Evolutionary conservation across 345 rosid genomes (phyloP).

Genomic region (Pugionium dolabratum): DNA sequence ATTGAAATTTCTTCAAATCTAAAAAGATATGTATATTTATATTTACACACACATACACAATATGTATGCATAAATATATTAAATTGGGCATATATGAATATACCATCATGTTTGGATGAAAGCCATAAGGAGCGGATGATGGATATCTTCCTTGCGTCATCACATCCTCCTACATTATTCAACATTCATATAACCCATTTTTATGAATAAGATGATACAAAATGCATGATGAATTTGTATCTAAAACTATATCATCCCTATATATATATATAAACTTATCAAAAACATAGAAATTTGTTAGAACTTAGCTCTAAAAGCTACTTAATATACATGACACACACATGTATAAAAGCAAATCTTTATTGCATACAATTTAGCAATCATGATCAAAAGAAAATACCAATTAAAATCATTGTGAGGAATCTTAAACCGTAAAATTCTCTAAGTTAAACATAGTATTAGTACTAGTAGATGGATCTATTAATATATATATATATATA

Average conservation of each 20-base stretch:
- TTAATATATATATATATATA: not conserved
- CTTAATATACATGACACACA: not conserved
- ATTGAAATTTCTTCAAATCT: constrained; percentile 28
- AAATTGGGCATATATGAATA: constrained; percentile 11
- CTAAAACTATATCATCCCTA: not conserved
- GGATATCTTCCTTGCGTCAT: constrained; percentile 62
- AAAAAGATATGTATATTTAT: constrained; percentile 22
- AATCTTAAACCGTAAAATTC: too few species aligned
- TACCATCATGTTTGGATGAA: constrained; percentile 67
- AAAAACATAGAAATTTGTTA: not conserved
- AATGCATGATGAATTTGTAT: not conserved
- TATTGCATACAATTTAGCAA: constrained; percentile 2
- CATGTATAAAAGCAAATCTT: not conserved
- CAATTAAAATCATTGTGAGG: not conserved
- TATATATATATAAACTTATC: not conserved
- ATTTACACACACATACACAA: not conserved
- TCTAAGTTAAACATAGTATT: too few species aligned
- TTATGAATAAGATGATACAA: constrained; percentile 6
- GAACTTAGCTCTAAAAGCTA: too few species aligned
- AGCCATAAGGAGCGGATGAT: constrained; percentile 61
- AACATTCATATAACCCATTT: constrained; percentile 11
- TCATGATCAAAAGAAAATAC: not conserved
- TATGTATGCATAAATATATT: not conserved
- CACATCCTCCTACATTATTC: constrained; percentile 66
- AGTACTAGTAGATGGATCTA: constrained; percentile 20